Conservation (phyloP, 805 yeast genomes). For the Candida nitratophila region DNA sequence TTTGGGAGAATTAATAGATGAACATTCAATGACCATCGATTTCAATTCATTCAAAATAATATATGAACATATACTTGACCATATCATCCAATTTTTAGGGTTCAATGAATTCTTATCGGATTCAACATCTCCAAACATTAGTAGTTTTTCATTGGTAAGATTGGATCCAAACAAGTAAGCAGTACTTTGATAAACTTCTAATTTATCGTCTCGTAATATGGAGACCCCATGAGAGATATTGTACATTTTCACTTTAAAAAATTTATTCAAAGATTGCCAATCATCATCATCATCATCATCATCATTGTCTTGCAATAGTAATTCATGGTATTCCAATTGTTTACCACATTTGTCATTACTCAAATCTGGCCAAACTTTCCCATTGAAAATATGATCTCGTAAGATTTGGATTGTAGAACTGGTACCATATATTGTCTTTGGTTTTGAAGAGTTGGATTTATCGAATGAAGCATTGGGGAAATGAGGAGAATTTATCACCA, state of each 20-base stretch:
- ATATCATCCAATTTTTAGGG: constrained; percentile 35
- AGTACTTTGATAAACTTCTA: constrained; percentile 37
- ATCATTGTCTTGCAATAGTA: constrained; percentile 2
- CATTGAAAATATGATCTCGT: constrained; percentile 58
- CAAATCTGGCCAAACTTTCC: constrained; percentile 73
- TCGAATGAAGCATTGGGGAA: constrained; percentile 18
- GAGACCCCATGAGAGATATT: constrained; percentile 29
- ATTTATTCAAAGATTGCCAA: constrained; percentile 19
- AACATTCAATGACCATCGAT: constrained; percentile 73
- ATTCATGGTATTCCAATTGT: constrained; percentile 16
- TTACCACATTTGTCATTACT: constrained; percentile 15
- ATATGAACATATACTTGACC: constrained; percentile 48
- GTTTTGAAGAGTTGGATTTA: constrained; percentile 11
- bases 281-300: constrained; percentile 5
- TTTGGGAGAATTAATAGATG: constrained; percentile 41
- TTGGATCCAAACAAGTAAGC: constrained; percentile 46
- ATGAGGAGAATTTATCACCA: constrained; percentile 67
- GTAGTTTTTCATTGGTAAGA: constrained; percentile 28
- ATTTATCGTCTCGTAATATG: background rate
- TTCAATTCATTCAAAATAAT: constrained; percentile 34
- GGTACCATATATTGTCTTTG: constrained; percentile 48
- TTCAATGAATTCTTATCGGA: constrained; percentile 44
- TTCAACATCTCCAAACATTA: constrained; percentile 83
- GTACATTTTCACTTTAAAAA: constrained; percentile 36
- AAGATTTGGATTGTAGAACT: constrained; percentile 45